Conservation (phyloP, 1,284 basidiomycete species). For the Testicularia cyperi region DNA sequence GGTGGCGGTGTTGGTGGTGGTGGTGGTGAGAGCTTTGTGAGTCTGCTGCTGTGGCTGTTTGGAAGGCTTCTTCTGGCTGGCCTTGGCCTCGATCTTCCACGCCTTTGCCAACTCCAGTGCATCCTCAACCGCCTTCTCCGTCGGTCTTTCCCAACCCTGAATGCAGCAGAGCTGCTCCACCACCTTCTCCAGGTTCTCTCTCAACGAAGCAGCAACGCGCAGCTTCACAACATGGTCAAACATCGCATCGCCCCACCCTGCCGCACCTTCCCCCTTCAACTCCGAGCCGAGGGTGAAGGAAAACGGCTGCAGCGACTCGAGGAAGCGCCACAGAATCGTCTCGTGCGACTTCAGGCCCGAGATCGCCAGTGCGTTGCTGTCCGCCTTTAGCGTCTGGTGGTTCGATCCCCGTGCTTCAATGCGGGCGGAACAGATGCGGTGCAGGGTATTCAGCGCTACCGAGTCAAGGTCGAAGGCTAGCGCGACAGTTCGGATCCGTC, state of each 20-base stretch:
- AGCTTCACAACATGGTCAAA: slow-evolving; percentile 73
- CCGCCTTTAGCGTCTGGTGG: slow-evolving; percentile 51
- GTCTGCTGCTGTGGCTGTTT: neutral
- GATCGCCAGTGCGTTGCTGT: slow-evolving; percentile 1
- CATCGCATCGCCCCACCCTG: slow-evolving; percentile 62
- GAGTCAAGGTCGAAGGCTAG: slow-evolving; percentile 43
- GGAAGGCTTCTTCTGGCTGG: neutral
- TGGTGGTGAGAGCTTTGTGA: neutral
- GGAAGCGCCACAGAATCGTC: slow-evolving; percentile 73
- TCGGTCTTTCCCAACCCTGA: slow-evolving; percentile 17
- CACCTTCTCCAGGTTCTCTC: slow-evolving; percentile 20
- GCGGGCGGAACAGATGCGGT: slow-evolving; percentile 39
- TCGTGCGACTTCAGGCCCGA: slow-evolving; percentile 66
- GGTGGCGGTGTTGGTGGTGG: neutral
- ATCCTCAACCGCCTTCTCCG: neutral
- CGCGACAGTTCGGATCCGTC: slow-evolving; percentile 45
- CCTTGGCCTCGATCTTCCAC: slow-evolving; percentile 14
- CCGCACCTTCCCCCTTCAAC: slow-evolving; percentile 51
- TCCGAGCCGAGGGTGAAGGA: slow-evolving; percentile 49
- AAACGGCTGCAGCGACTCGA: slow-evolving; percentile 71
- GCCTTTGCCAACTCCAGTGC: slow-evolving; percentile 22
- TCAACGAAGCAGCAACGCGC: slow-evolving; percentile 64
- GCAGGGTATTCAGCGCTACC: slow-evolving; percentile 40
- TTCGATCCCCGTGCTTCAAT: slow-evolving; percentile 49
- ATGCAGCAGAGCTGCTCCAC: slow-evolving; percentile 7